Evolutionary conservation across 1,139 yeast genomes (phyloP), one percentile per base, ranked within the genome.

Genomic region (Suhomyces wounanorum): DNA sequence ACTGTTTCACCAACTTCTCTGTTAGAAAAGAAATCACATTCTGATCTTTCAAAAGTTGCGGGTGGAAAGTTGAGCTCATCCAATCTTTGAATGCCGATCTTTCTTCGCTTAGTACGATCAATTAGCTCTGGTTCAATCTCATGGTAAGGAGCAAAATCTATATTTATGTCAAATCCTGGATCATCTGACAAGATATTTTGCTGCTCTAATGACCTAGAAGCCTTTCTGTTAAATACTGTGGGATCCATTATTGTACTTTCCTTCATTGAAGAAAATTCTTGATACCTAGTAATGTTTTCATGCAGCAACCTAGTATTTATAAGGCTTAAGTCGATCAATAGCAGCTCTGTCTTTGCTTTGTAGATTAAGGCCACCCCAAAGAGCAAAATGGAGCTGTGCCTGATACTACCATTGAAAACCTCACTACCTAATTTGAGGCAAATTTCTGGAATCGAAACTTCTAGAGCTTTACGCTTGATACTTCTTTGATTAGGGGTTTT

Each of bases 281-380:
- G 23, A 21, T 21, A 21, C 6, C 13, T 5, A 8, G 6, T 25
- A 8, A 26, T 26, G 14, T 13, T 30, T 13, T 64, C 64, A 40
- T 64, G 60, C 41, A 60, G 67, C 14, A 75, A 54, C 43, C 66
- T 61, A 5, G 66, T 60, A 45, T 68, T 67, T 13, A 67, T 55
- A 26, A 60, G 54, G 0, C 62, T 58, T 8, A 69, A 49, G 49
- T 78, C 83, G 53, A 66, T 65, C 45, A 65, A 67, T 50, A 82
- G 70, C 55, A 73, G 78, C 4, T 74, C 74, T 0, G 79, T 72
- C 59, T 84, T 81, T 41, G 79, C 77, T 51, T 72, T 77, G 62
- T 81, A 83, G 31, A 82, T 73, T 39, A 84, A 60, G 0, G 86
- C 72, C 1, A 84, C 73, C 0, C 91, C 91, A 56, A 79, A 77